Base-by-base conservation (phyloP, 306 rosid species). In the Vigna mungo region DNA sequence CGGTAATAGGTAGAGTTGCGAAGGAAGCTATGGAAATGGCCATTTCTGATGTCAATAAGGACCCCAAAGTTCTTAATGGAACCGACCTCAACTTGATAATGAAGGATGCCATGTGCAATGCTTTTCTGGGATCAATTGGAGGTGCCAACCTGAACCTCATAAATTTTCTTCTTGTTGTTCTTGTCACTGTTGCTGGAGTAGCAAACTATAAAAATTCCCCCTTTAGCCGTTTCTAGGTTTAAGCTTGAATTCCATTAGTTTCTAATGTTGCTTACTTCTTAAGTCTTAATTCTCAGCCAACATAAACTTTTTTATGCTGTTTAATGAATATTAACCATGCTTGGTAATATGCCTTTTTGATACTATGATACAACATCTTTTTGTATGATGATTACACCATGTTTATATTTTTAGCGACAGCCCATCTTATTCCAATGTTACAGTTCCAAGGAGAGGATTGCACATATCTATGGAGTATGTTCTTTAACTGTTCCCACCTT, bases 1-100 rank as follows among this genome's bases (percentile, higher is more conserved):
- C 99, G 6, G 90, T 95, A 37, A 90, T 95, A 65, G 99, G 99
- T 60, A 88, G 79, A 89, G 91, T 74, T 67, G 92, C 97, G 0
- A 88, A 76, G 74, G 46, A 44, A 32, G 97, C 97, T 13, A 86
- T 95, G 87, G 75, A 95, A 77, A 87, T 86, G 79, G 99, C 97
- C 7, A 81, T 89, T 23, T 81, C 85, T 74, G 99, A 95, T 80
- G 84, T 95, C 61, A 95, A 95, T 72, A 85, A 78, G 10, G 92
- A 92, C 67, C 91, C 91, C 16, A 56, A 11, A 17, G 72, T 95
- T 80, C 97, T 95, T 71, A 82, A 77, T 0, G 97, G 92, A 46
- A 90, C 90, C 1, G 21, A 84, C 17, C 91, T 95, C 47, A 75
- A 44, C 5, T 79, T 90, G 88, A 34, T 86, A 21, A 47, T 2